phyloP scores from a whole-genome alignment of 176 grass and related monocot genomes.

The Elymus sibiricus region DNA sequence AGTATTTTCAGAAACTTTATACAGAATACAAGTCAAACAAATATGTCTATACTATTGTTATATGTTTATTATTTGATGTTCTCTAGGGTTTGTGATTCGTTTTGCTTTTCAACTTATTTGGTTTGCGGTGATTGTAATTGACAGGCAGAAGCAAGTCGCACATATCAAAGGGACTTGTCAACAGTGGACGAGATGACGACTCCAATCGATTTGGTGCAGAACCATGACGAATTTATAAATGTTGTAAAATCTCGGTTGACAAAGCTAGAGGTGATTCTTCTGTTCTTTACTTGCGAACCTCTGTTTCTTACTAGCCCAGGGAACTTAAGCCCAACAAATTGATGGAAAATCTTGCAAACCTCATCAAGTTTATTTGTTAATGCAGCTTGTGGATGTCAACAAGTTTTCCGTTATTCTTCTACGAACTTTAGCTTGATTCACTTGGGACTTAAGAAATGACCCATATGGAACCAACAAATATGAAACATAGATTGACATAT shows the following conservation, averaged over 20 bases:
- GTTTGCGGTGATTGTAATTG: constrained; percentile 18
- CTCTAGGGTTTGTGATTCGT: background rate
- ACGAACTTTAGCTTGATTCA: background rate
- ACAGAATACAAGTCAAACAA: constrained; percentile 16
- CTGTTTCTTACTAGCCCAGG: constrained; percentile 14
- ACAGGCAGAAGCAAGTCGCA: constrained; percentile 39
- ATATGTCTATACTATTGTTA: background rate
- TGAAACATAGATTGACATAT: constrained; percentile 1
- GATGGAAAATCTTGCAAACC: background rate
- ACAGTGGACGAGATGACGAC: constrained; percentile 44
- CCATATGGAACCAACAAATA: background rate
- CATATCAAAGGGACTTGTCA: constrained; percentile 50
- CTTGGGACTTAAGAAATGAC: background rate
- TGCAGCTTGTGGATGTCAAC: background rate
- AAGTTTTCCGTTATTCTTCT: background rate
- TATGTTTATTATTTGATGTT: constrained; percentile 15
- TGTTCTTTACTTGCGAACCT: background rate
- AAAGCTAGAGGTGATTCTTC: constrained; percentile 71
- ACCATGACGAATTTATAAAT: constrained; percentile 86
- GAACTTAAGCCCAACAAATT: constrained; percentile 2
- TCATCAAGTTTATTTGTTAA: background rate
- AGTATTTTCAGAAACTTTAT: constrained; percentile 8
- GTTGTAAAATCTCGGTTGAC: constrained; percentile 89
- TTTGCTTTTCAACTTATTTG: constrained; percentile 22
- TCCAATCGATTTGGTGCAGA: constrained; percentile 52